phyloP scores from a whole-genome alignment of 306 rosid genomes.

The Carpinus viminea region DNA sequence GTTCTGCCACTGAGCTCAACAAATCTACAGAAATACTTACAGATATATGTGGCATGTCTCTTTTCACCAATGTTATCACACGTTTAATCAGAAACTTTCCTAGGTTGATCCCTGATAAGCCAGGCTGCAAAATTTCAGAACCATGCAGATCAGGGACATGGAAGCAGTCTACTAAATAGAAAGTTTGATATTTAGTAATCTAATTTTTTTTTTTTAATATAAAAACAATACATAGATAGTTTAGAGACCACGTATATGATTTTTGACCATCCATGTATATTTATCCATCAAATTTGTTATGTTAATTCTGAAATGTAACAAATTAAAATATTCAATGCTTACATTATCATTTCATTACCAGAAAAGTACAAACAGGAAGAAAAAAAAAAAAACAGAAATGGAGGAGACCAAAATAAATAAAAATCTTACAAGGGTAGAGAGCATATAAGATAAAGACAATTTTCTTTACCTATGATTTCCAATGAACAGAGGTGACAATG shows the following conservation, averaged over 20 bases:
- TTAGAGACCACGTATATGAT: background rate
- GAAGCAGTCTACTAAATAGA: background rate
- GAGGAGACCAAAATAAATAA: background rate
- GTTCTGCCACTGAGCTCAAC: background rate
- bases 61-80: slow-evolving; percentile 78
- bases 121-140: slow-evolving; percentile 66
- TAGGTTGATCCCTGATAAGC: slow-evolving; percentile 89
- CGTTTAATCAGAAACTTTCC: slow-evolving; percentile 94
- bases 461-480: background rate
- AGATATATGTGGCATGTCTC: slow-evolving; percentile 83
- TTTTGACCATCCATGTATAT: background rate
- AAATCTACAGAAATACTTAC: slow-evolving; percentile 54
- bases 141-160: slow-evolving; percentile 27
- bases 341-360: background rate
- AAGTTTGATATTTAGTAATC: slow-evolving; percentile 6
- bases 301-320: background rate
- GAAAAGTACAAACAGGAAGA: background rate
- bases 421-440: background rate
- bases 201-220: background rate
- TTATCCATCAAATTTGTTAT: background rate
- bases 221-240: background rate
- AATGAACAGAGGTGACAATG: background rate
- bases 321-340: background rate
- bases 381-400: background rate
- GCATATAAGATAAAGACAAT: background rate